Evolutionary conservation across 306 rosid genomes (phyloP), one percentile per base, ranked within the genome.

Genomic region (Rosa multiflora): DNA sequence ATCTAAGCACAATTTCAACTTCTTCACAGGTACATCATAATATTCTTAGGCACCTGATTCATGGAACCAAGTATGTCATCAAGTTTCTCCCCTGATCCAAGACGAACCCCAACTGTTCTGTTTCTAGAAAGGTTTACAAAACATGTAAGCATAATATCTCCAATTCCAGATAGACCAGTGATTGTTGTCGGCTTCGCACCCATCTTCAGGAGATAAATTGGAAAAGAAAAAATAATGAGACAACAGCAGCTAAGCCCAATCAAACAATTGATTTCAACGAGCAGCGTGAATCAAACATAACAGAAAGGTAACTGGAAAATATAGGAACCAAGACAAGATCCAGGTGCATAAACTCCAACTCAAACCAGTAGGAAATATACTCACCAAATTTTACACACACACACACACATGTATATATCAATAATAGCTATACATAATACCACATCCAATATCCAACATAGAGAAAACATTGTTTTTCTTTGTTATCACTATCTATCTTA

Each of bases 131-230:
- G 97, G 81, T 89, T 91, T 70, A 94, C 99, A 43, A 94, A 91
- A 70, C 97, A 94, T 26, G 95, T 94, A 72, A 92, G 99, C 97
- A 92, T 94, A 75, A 92, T 92, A 85, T 94, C 97, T 82, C 97
- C 97, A 0, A 93, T 92, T 78, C 97, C 97, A 44, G 99, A 91
- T 64, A 94, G 90, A 35, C 99, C 97, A 8, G 97, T 94, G 72
- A 94, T 88, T 49, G 97, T 92, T 13, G 99, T 82, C 0, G 97
- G 90, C 88, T 91, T 92, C 5, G 93, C 97, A n/a, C 99, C 97
- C 97, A 91, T 94, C 97, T 94, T 83, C 88, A 85, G 52, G 52
- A 80, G 82, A 78, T 82, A 67, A 75, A 79, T 67, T 69, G 68
- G 44, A 67, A 67, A 63, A 67, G 29, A 29, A 73, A 79, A 80